Percentiles rank a stretch among this genome's conserved stretches.
Evolutionary conservation across 805 yeast species (phyloP).

Genomic region (Candida endomychidarum): DNA sequence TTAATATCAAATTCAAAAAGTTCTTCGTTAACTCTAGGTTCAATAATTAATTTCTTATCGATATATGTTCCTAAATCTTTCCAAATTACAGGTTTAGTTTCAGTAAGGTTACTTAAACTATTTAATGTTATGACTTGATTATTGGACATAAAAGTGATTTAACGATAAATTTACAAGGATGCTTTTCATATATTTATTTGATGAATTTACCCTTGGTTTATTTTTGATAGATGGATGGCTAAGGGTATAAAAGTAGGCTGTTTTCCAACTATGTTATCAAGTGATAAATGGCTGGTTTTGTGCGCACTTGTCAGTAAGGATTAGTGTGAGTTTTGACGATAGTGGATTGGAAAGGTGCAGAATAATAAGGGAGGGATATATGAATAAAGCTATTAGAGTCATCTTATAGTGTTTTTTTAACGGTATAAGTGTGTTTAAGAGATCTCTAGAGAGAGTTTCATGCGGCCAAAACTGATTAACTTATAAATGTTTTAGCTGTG

Average conservation of each 20-base stretch:
- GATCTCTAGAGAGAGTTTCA: no score
- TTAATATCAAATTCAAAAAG: slow-evolving; percentile 5
- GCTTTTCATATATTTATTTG: slow-evolving; percentile 1
- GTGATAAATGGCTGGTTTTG: neutral
- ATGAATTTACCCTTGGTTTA: slow-evolving; percentile 1
- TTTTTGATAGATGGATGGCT: neutral
- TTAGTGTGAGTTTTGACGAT: no score
- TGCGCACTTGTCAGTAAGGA: no score
- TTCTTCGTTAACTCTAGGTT: slow-evolving; percentile 17
- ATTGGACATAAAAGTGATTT: slow-evolving; percentile 8
- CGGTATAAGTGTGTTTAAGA: no score
- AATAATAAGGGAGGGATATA: no score
- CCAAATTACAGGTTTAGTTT: slow-evolving; percentile 35
- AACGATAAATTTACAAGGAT: neutral
- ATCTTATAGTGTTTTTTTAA: no score
- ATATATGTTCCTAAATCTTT: slow-evolving; percentile 45
- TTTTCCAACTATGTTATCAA: neutral
- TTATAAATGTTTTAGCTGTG: no score
- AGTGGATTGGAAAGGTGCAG: no score
- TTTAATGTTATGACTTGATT: slow-evolving; percentile 15
- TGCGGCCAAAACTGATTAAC: no score
- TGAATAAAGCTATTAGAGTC: no score
- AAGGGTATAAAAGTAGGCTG: neutral
- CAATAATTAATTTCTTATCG: slow-evolving; percentile 36
- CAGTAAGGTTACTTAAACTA: slow-evolving; percentile 12